Evolutionary conservation across 305 asterid genomes (phyloP).

Genomic region (Fraxinus velutina): DNA sequence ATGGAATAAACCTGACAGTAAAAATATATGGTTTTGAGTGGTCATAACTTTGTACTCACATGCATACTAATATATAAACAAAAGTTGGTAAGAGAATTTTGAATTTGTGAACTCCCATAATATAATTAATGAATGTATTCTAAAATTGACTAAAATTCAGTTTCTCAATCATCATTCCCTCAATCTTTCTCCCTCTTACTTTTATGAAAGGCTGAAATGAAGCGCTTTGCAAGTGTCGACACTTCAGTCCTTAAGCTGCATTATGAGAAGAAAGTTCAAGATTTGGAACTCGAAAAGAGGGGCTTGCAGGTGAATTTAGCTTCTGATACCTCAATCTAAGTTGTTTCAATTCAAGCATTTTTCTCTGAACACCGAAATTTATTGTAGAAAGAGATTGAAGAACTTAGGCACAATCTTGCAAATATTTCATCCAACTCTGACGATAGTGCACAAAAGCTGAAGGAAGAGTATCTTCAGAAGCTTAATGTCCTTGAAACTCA

Average conservation of each 20-base stretch:
- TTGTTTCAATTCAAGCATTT: slow-evolving; percentile 11
- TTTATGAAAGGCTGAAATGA: slow-evolving; percentile 83
- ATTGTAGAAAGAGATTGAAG: slow-evolving; percentile 85
- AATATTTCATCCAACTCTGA: slow-evolving; percentile 70
- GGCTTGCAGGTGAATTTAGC: slow-evolving; percentile 55
- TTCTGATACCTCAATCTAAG: slow-evolving; percentile 6
- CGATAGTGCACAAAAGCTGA: slow-evolving; percentile 88
- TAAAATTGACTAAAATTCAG: not conserved
- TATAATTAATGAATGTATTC: slow-evolving; percentile 2
- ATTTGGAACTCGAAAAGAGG: slow-evolving; percentile 76
- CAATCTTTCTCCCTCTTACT: slow-evolving; percentile 18
- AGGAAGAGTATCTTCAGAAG: slow-evolving; percentile 92
- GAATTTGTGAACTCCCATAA: not conserved
- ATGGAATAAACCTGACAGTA: not conserved
- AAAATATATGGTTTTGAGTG: not conserved
- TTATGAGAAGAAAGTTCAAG: slow-evolving; percentile 91
- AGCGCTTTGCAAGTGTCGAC: slow-evolving; percentile 53
- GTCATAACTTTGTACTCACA: not conserved
- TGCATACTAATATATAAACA: not conserved
- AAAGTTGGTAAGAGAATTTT: not conserved
- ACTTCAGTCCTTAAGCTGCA: slow-evolving; percentile 86
- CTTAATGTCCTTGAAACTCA: slow-evolving; percentile 82
- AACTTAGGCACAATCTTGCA: slow-evolving; percentile 63
- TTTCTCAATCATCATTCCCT: not conserved
- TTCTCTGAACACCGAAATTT: slow-evolving; percentile 16